Evolutionary conservation across 2,329 filamentous ascomycete genomes (phyloP).

Genomic region (Fusarium temperatum): DNA sequence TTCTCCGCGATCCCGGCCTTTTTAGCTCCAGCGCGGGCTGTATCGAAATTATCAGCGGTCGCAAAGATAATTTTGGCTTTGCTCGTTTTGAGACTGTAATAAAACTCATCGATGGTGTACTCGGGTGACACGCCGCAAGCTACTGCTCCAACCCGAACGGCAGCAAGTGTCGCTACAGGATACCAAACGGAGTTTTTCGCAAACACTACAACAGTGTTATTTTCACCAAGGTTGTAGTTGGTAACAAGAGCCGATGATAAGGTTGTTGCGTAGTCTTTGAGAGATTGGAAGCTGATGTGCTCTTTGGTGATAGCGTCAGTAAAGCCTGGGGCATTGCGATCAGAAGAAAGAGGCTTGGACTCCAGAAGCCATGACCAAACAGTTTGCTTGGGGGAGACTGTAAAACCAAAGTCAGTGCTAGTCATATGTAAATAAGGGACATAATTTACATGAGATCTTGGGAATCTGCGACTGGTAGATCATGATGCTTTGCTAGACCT

Average conservation of each 20-base stretch:
- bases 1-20: neutral
- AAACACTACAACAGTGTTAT: neutral
- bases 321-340: neutral
- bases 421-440: too few relatives aligned
- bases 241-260: neutral
- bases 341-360: neutral
- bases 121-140: conserved; percentile 10
- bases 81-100: neutral
- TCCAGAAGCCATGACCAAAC: neutral
- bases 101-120: conserved; percentile 14
- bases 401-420: too few relatives aligned
- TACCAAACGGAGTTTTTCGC: neutral
- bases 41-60: neutral
- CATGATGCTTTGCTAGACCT: too few relatives aligned
- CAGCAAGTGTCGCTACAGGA: neutral
- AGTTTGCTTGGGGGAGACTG: neutral
- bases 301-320: neutral
- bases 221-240: neutral
- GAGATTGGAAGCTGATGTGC: neutral
- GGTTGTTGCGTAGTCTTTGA: neutral
- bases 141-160: neutral
- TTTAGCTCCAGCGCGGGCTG: neutral
- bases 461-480: too few relatives aligned
- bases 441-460: too few relatives aligned
- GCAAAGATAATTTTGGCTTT: conserved; percentile 15